phyloP scores from a whole-genome alignment of 257 asterid species.

The Dorcoceras hygrometricum region DNA sequence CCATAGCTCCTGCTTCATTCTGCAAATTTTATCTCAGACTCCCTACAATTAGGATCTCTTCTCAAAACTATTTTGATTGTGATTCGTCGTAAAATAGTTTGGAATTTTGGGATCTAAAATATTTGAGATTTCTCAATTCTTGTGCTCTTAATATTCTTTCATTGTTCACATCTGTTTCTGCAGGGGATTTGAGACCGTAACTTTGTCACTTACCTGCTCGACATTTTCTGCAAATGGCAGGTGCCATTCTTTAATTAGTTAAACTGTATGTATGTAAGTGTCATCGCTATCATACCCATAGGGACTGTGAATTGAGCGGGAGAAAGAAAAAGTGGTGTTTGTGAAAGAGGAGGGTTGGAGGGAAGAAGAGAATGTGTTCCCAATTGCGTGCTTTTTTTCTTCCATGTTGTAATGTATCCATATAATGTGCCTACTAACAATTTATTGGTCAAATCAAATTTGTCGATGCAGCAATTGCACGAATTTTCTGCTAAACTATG shows the following conservation, averaged over 20 bases:
- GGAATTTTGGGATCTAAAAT: neutral
- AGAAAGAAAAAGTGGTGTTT: neutral
- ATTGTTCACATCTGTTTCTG: conserved; percentile 22
- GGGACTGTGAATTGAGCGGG: conserved; percentile 26
- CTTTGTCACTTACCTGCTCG: conserved; percentile 32
- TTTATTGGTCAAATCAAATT: neutral
- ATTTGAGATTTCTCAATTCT: neutral
- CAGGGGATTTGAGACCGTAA: conserved; percentile 39
- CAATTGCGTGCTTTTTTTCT: neutral
- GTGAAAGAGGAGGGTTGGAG: neutral
- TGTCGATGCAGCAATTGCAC: too few species aligned
- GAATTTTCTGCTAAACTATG: neutral
- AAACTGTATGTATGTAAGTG: conserved; percentile 50
- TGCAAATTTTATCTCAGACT: neutral
- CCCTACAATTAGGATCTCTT: too few species aligned
- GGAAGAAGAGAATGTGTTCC: conserved; percentile 1
- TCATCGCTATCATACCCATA: conserved; percentile 25
- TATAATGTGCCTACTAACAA: neutral
- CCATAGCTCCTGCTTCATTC: neutral
- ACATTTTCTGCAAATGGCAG: conserved; percentile 36
- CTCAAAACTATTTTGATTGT: neutral
- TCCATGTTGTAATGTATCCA: neutral
- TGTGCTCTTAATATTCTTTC: conserved; percentile 1
- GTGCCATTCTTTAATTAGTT: conserved; percentile 54
- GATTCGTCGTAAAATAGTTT: neutral